Percentiles rank a stretch among this genome's conserved stretches.
phyloP scores from a whole-genome alignment of 805 yeast genomes.

The Metschnikowia continentalis region DNA sequence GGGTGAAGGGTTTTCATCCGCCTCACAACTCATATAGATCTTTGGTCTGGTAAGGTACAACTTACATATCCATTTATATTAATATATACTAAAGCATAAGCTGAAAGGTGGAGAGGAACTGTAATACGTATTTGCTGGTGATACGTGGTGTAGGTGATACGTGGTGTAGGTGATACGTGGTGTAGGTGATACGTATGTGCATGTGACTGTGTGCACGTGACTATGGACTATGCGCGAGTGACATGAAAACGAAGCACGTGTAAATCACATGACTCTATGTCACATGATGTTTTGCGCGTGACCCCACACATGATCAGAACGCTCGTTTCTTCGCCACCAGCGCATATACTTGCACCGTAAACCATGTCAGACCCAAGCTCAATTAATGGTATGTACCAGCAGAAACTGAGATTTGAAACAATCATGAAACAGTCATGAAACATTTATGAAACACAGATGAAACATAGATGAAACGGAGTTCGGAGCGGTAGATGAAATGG shows the following conservation, averaged over 20 bases:
- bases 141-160: too few species aligned
- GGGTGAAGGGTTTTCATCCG: too few species aligned
- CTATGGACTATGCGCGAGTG: not conserved
- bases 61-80: too few species aligned
- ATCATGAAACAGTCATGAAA: too few species aligned
- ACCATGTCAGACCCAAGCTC: conserved; percentile 73
- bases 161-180: too few species aligned
- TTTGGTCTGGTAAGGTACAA: too few species aligned
- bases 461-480: not conserved
- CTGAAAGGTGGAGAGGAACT: too few species aligned
- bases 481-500: not conserved
- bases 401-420: not conserved
- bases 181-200: too few species aligned
- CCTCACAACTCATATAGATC: too few species aligned
- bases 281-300: conserved; percentile 1
- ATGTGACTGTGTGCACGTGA: not conserved
- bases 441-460: not conserved
- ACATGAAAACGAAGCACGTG: conserved; percentile 37
- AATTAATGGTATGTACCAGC: conserved; percentile 53
- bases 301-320: not conserved
- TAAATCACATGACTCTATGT: not conserved
- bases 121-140: too few species aligned
- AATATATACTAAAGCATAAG: too few species aligned
- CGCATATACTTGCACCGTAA: not conserved
- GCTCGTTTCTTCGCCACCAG: conserved; percentile 8